Base-by-base conservation (phyloP, 73 alveolate genomes). In the Durusdinium trenchii region DNA sequence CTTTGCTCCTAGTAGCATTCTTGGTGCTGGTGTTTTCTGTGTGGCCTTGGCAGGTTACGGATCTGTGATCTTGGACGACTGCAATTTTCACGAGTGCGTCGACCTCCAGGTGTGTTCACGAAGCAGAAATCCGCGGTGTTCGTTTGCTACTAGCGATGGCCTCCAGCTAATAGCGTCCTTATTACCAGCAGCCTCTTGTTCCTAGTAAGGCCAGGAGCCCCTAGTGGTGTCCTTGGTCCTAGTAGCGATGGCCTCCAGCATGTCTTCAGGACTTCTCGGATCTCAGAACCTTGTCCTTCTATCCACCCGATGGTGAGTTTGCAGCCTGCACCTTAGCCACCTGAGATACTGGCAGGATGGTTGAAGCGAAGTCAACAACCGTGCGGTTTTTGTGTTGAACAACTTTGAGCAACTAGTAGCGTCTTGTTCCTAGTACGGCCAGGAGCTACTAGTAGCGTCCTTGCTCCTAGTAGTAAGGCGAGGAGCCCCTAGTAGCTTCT, bases 291-390 rank as follows among this genome's bases (percentile, higher is more conserved):
- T 95, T 99, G 75, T 99, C 99, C 89, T 99, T 99, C 79, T 79
- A 99, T 51, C 99, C 99, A 14, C 99, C 99, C 5, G 99, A 99
- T 94, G 99, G 99, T 83, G 99, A 99, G 95, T 99, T 99, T 84
- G 99, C 99, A 79, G 98, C 62, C 61, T 18, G 79, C 52, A 46
- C 42, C 81, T 32, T 30, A 43, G 61, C n/a, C n/a, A n/a, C n/a
- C n/a, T n/a, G n/a, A n/a, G n/a, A n/a, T n/a, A n/a, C n/a, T n/a
- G n/a, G 20, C 85, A 16, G 43, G 40, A 14, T 48, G 50, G 81
- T 26, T 14, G 16, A 6, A 16, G 42, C 79, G 42, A 64, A 64
- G 79, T 54, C n/a, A n/a, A n/a, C n/a, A n/a, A n/a, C 73, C 28
- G 73, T 16, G 73, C 73, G 28, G n/a, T 60, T 60, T 60, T 60